Conservation (phyloP, 139 green algal species). For the Pedinophyceae sp. region DNA sequence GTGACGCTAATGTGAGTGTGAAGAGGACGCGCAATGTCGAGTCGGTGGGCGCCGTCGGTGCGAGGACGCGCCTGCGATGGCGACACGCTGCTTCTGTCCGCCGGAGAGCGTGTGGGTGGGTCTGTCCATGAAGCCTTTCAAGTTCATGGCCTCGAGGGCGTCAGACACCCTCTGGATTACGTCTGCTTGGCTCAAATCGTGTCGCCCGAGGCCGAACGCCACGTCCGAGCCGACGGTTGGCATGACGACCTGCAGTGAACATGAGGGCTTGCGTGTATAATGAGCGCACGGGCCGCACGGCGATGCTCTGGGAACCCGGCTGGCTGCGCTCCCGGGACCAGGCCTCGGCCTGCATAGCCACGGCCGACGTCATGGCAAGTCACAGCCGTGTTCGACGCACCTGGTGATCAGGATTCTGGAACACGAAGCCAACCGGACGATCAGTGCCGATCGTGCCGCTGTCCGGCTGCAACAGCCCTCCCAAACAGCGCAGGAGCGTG, state of each 20-base stretch:
- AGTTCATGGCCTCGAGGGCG: neutral
- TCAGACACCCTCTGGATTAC: neutral
- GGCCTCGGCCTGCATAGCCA: neutral
- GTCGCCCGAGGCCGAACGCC: conserved; percentile 84
- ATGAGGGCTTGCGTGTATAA: too few species aligned
- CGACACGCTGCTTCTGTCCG: conserved; percentile 91
- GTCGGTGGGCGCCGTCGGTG: too few species aligned
- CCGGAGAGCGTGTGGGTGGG: conserved; percentile 75
- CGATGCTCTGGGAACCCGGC: too few species aligned
- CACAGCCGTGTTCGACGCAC: conserved; percentile 16
- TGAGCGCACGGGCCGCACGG: too few species aligned
- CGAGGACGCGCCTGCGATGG: conserved; percentile 79
- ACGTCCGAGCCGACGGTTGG: conserved; percentile 86
- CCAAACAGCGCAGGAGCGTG: conserved; percentile 66
- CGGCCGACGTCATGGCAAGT: conserved; percentile 8
- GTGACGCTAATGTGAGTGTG: too few species aligned
- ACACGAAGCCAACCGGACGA: conserved; percentile 71
- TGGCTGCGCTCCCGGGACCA: too few species aligned
- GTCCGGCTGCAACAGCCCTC: conserved; percentile 47
- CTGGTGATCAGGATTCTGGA: conserved; percentile 97
- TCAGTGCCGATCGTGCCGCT: conserved; percentile 29
- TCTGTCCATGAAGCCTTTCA: conserved; percentile 3
- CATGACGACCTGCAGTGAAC: conserved; percentile 49
- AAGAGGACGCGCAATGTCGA: too few species aligned
- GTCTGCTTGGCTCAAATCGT: neutral